Percentiles rank a stretch among this genome's conserved stretches.
phyloP scores from a whole-genome alignment of 768 basidiomycete species.

The Boletus tomentosulus region DNA sequence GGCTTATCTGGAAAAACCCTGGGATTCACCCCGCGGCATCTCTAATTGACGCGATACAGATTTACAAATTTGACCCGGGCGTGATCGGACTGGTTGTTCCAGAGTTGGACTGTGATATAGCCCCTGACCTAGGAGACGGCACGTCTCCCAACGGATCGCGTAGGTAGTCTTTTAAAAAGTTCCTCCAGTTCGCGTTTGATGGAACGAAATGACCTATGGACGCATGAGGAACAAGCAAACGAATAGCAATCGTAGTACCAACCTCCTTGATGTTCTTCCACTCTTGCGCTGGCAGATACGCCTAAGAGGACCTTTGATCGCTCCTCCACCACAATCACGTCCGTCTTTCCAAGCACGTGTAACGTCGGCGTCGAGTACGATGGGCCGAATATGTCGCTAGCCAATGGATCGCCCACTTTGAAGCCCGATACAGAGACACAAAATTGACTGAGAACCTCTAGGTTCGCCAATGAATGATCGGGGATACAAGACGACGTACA shows the following conservation, averaged over 20 bases:
- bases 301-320: conserved; percentile 56
- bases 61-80: conserved; percentile 7
- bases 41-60: background rate
- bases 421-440: conserved; percentile 78
- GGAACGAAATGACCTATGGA: conserved; percentile 77
- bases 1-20: background rate
- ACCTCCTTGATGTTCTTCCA: conserved; percentile 83
- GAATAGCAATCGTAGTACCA: conserved; percentile 20
- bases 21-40: background rate
- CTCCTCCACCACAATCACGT: conserved; percentile 70
- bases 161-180: conserved; percentile 68
- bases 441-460: conserved; percentile 47
- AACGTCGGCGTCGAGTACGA: conserved; percentile 68
- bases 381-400: conserved; percentile 45
- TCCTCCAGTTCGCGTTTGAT: conserved; percentile 69
- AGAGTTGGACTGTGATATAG: conserved; percentile 38
- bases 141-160: conserved; percentile 45
- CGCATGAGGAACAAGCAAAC: background rate
- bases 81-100: conserved; percentile 45
- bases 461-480: background rate
- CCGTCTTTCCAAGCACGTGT: conserved; percentile 73
- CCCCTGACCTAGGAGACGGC: conserved; percentile 39
- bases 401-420: conserved; percentile 43
- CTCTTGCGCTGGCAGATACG: conserved; percentile 51
- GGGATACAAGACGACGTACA: conserved; percentile 41